Percentiles rank a stretch among this genome's conserved stretches.
Conservation (phyloP, 2,329 filamentous ascomycete genomes). For the Bipolaris cookei region DNA sequence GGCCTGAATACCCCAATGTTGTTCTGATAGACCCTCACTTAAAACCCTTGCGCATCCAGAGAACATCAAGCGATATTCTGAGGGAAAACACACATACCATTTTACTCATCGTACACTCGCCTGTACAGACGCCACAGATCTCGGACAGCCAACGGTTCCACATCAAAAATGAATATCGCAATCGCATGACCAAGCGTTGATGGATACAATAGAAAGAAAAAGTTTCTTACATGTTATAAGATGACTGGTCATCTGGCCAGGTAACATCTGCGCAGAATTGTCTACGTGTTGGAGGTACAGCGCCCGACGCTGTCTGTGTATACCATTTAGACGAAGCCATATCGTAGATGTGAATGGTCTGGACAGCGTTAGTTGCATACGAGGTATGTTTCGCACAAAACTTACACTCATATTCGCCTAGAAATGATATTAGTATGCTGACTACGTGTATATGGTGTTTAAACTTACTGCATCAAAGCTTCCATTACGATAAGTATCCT, state of each 20-base stretch:
- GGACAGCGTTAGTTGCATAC: conserved; percentile 34
- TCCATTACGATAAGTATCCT: conserved; percentile 57
- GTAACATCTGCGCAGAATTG: conserved; percentile 68
- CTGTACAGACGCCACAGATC: not conserved
- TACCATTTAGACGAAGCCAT: conserved; percentile 67
- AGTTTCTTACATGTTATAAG: conserved; percentile 66
- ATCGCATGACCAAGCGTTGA: not conserved
- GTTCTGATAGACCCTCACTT: not conserved
- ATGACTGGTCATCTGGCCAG: conserved; percentile 65
- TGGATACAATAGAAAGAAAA: not conserved
- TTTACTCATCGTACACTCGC: not conserved
- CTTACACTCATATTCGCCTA: conserved; percentile 48
- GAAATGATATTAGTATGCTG: conserved; percentile 1
- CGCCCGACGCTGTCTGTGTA: conserved; percentile 62
- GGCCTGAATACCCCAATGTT: not conserved
- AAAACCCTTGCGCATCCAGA: not conserved
- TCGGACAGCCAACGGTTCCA: not conserved
- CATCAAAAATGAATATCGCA: not conserved
- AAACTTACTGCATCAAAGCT: conserved; percentile 47
- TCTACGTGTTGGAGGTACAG: conserved; percentile 59
- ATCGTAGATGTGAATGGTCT: conserved; percentile 66
- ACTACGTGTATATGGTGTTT: conserved; percentile 3
- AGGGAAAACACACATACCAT: not conserved
- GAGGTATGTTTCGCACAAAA: not conserved
- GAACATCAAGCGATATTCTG: not conserved